Conservation (phyloP, 768 basidiomycete species). For the Pulveroboletus sp. region DNA sequence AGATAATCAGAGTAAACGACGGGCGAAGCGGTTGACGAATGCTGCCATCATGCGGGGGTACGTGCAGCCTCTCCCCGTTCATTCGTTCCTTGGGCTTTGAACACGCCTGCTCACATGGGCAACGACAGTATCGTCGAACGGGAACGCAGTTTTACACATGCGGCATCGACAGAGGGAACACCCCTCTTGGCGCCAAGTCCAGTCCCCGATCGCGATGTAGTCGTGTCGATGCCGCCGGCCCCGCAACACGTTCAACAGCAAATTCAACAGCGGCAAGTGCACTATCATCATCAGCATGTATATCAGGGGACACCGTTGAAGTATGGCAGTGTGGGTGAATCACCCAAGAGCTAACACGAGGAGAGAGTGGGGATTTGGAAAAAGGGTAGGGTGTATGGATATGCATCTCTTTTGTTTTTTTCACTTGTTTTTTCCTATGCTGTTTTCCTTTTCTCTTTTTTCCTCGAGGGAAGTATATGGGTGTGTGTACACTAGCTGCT, state of each 20-base stretch:
- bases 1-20: slow-evolving; percentile 78
- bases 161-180: slow-evolving; percentile 30
- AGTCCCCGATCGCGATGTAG: slow-evolving; percentile 5
- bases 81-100: too few species aligned
- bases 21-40: slow-evolving; percentile 68
- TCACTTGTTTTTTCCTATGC: too few species aligned
- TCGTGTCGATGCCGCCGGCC: slow-evolving; percentile 9
- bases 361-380: too few species aligned
- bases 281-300: slow-evolving; percentile 7
- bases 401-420: too few species aligned
- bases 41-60: slow-evolving; percentile 80
- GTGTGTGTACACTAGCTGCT: too few species aligned
- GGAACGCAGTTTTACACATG: slow-evolving; percentile 36
- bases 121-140: slow-evolving; percentile 60
- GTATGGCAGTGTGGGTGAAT: slow-evolving; percentile 14
- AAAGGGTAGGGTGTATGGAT: too few species aligned
- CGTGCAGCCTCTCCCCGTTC: too few species aligned
- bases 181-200: slow-evolving; percentile 32
- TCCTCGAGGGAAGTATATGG: too few species aligned
- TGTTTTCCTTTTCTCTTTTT: too few species aligned
- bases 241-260: slow-evolving; percentile 19
- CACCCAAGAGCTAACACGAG: slow-evolving; percentile 12
- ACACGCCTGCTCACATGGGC: too few species aligned
- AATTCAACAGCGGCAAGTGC: slow-evolving; percentile 16
- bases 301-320: slow-evolving; percentile 10